phyloP scores from a whole-genome alignment of 163 green algal genomes.

The Chlorella variabilis region DNA sequence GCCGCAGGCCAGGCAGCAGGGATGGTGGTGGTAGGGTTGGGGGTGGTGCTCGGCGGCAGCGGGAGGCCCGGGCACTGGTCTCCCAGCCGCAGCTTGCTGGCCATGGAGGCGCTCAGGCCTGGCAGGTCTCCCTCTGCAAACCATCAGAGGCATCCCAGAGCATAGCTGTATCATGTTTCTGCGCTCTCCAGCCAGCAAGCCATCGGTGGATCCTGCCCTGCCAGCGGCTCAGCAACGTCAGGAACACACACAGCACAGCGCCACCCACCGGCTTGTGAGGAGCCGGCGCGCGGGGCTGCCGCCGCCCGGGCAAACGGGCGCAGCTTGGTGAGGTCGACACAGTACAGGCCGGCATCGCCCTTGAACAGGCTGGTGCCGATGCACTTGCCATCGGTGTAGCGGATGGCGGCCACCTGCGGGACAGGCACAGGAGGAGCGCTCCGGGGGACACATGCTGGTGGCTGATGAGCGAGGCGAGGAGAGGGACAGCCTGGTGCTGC shows the following conservation, averaged over 20 bases:
- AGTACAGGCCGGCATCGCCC: slow-evolving; percentile 65
- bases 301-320: slow-evolving; percentile 53
- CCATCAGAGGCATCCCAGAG: too few species aligned
- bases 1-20: background rate
- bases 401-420: slow-evolving; percentile 33
- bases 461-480: background rate
- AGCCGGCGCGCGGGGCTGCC: too few species aligned
- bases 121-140: background rate
- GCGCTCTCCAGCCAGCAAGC: too few species aligned
- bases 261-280: too few species aligned
- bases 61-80: background rate
- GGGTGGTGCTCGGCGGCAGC: background rate
- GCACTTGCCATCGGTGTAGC: slow-evolving; percentile 55
- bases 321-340: slow-evolving; percentile 66
- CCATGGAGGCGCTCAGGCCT: background rate
- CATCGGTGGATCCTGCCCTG: too few species aligned
- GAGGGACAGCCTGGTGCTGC: too few species aligned
- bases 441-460: background rate
- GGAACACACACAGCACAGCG: too few species aligned
- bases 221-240: too few species aligned
- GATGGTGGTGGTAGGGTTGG: background rate
- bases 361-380: slow-evolving; percentile 59
- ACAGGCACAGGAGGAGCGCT: too few species aligned
- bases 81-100: background rate
- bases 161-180: too few species aligned